Conservation (phyloP, 768 basidiomycete species). For the Lactarius quietus region DNA sequence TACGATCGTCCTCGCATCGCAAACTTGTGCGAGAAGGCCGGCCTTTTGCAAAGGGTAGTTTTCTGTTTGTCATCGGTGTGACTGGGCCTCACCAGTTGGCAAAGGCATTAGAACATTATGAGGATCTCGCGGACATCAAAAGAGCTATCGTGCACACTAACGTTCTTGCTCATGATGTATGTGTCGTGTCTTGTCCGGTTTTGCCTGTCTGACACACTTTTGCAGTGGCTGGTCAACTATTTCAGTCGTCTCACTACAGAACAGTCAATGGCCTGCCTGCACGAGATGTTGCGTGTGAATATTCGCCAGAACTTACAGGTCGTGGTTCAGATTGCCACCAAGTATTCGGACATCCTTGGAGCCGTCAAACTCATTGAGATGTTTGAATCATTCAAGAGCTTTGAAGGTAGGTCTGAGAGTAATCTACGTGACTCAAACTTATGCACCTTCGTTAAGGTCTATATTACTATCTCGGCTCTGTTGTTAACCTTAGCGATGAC, state of each 20-base stretch:
- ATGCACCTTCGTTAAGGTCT: conserved; percentile 50
- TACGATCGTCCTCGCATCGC: conserved; percentile 97
- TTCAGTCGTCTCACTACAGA: conserved; percentile 97
- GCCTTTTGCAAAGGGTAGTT: conserved; percentile 84
- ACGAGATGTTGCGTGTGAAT: conserved; percentile 96
- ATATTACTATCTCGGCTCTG: conserved; percentile 97
- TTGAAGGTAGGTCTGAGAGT: conserved; percentile 61
- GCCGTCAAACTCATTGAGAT: conserved; percentile 97
- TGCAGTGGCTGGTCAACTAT: conserved; percentile 92
- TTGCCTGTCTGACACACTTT: conserved; percentile 2
- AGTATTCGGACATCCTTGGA: conserved; percentile 97
- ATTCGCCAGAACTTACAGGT: conserved; percentile 97
- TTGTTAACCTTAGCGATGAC: conserved; percentile 96
- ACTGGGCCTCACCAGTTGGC: conserved; percentile 9
- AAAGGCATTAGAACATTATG: conserved; percentile 97
- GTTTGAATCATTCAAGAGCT: conserved; percentile 97
- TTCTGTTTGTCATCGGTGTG: neutral
- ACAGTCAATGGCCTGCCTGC: conserved; percentile 92
- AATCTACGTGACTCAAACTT: neutral
- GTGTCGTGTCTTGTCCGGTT: conserved; percentile 28
- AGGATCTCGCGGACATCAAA: conserved; percentile 98
- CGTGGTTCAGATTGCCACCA: conserved; percentile 96
- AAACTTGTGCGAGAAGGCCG: conserved; percentile 98
- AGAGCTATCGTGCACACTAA: conserved; percentile 93
- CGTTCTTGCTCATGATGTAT: conserved; percentile 76